phyloP scores from a whole-genome alignment of 2,329 filamentous ascomycete species.

The Bipolaris gigantea region DNA sequence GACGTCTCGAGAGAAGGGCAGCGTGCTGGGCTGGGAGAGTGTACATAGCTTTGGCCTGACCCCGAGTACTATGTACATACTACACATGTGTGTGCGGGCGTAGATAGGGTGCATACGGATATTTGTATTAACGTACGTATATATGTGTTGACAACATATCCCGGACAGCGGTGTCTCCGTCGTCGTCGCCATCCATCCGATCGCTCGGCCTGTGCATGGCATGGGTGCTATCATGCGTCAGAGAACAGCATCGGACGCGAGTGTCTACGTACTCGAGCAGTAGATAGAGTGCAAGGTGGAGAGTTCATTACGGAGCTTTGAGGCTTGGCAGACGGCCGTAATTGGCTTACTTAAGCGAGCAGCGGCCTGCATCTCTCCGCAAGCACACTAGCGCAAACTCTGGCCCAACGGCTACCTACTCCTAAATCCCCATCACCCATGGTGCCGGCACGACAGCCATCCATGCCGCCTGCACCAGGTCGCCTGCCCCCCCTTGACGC shows the following conservation, averaged over 20 bases:
- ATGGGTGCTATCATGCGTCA: not conserved
- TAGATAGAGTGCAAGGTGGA: not conserved
- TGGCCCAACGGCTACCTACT: constrained; percentile 8
- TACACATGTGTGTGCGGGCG: too few species aligned
- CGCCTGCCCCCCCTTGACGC: constrained; percentile 1
- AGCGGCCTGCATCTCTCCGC: not conserved
- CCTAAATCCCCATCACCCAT: constrained; percentile 4
- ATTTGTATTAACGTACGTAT: too few species aligned
- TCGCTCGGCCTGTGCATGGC: not conserved
- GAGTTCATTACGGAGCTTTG: not conserved
- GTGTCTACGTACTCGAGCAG: not conserved
- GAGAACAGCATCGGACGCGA: not conserved
- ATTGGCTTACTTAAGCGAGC: constrained; percentile 7
- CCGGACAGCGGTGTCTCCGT: not conserved
- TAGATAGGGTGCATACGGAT: too few species aligned
- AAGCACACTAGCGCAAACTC: constrained; percentile 12
- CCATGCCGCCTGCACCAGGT: not conserved
- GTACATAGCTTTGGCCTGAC: not conserved
- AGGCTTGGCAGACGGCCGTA: not conserved
- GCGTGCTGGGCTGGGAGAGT: not conserved
- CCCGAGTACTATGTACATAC: not conserved
- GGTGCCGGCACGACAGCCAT: constrained; percentile 7
- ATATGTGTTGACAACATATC: too few species aligned
- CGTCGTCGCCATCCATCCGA: not conserved
- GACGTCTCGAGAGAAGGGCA: not conserved